Base-by-base conservation (phyloP, 106 monocot genomes). In the Phalaenopsis equestris region DNA sequence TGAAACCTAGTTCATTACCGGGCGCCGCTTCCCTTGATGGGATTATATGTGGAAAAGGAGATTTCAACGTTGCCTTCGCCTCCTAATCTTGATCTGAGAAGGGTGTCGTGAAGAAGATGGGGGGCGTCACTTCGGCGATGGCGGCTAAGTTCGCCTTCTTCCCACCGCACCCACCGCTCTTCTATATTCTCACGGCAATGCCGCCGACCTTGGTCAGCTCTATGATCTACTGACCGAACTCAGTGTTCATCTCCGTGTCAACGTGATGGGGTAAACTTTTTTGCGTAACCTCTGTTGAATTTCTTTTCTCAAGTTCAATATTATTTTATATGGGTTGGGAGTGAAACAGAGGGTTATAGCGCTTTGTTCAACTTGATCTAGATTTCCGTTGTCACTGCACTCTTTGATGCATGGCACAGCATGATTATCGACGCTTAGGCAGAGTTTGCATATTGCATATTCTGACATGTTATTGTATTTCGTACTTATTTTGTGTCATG, bases 151-250 rank as follows among this genome's bases (percentile, higher is more conserved):
- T 95, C 81, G 95, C 92, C 58, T 95, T 95, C 82, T 89, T 87
- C 84, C 92, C 95, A 48, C 95, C 95, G 36, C 82, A 79, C 70
- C 92, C 92, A 56, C 86, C 92, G 67, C 93, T 37, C 41, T 95
- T 57, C 86, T 95, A 8, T 93, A 93, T 76, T 95, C 95, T 16
- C 95, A 95, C 49, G 95, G 95, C 23, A 95, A 95, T 80, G 95
- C 95, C 5, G 90, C 95, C 14, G 95, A 95, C 57, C 78, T 95
- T 14, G 95, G 91, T 10, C 83, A 91, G 86, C 86, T 95, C 67
- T 86, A 82, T 64, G 90, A 85, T 77, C 83, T 93, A 42, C 89
- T 93, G 81, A 82, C 61, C 56, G 86, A 89, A 86, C 87, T 95
- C 64, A 92, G 93, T 67, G 76, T 58, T 18, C 87, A 89, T 42